Evolutionary conservation across 768 basidiomycete species (phyloP).

Genomic region (Candolleomyces eurysporus): DNA sequence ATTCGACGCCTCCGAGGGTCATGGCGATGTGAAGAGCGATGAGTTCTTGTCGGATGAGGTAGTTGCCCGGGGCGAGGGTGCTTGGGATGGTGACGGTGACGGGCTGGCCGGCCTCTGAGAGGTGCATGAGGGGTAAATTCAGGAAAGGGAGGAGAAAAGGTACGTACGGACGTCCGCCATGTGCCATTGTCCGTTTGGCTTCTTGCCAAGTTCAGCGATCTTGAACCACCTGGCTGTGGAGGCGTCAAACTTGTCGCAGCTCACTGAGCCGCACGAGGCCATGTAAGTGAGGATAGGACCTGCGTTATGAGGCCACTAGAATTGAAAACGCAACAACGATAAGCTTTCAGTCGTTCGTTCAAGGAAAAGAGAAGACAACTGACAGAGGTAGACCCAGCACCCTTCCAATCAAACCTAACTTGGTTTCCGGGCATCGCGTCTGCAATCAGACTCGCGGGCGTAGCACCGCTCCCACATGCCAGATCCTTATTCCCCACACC

Average conservation of each 20-base stretch:
- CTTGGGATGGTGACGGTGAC: slow-evolving; percentile 42
- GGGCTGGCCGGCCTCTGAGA: slow-evolving; percentile 32
- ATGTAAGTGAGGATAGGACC: slow-evolving; percentile 78
- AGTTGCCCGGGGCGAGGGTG: slow-evolving; percentile 60
- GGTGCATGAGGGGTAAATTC: not conserved
- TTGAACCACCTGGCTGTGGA: slow-evolving; percentile 72
- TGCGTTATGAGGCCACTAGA: slow-evolving; percentile 49
- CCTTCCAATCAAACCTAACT: slow-evolving; percentile 55
- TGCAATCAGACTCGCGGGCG: slow-evolving; percentile 48
- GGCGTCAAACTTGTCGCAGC: slow-evolving; percentile 60
- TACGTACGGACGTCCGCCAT: slow-evolving; percentile 48
- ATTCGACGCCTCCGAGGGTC: slow-evolving; percentile 64
- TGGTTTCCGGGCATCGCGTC: slow-evolving; percentile 58
- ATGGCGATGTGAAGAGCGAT: slow-evolving; percentile 67
- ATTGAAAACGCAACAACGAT: not conserved
- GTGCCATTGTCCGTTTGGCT: slow-evolving; percentile 42
- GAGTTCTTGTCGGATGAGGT: slow-evolving; percentile 74
- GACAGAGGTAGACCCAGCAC: slow-evolving; percentile 36
- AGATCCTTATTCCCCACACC: slow-evolving; percentile 52
- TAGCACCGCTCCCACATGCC: slow-evolving; percentile 58
- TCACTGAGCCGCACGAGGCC: slow-evolving; percentile 54
- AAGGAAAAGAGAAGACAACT: slow-evolving; percentile 6
- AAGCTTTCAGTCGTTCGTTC: not conserved
- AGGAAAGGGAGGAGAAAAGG: not conserved
- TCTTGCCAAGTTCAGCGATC: slow-evolving; percentile 51